These are phyloP conservation scores for Stagonosporopsis chrysanthemi DNA, from an alignment of 2,329 filamentous ascomycete genomes.

Conservation along the genomic window DNA sequence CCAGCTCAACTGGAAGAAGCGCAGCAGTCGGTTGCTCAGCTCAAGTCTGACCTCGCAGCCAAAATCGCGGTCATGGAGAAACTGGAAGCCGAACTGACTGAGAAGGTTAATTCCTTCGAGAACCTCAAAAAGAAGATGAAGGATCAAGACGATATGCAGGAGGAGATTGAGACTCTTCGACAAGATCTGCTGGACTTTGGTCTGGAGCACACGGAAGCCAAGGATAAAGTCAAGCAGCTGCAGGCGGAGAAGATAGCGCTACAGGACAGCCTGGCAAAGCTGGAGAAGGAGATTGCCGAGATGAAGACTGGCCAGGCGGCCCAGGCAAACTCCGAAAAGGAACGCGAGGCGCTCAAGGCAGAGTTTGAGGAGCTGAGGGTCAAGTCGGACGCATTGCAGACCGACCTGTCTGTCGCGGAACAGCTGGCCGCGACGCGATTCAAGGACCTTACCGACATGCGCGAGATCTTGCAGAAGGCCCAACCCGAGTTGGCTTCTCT, in stretches of 20 bases:
- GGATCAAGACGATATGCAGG: constrained; percentile 77
- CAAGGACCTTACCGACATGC: constrained; percentile 83
- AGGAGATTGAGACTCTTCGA: constrained; percentile 84
- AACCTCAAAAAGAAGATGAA: constrained; percentile 73
- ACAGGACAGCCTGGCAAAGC: constrained; percentile 67
- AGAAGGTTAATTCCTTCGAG: constrained; percentile 76
- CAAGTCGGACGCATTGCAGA: constrained; percentile 74
- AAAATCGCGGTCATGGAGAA: constrained; percentile 44
- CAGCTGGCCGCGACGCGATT: constrained; percentile 86
- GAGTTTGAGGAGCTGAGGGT: constrained; percentile 76
- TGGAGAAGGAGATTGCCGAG: constrained; percentile 74
- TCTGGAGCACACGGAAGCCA: constrained; percentile 83
- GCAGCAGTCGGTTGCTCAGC: constrained; percentile 38
- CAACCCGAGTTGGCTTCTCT: constrained; percentile 85
- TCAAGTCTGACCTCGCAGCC: constrained; percentile 46
- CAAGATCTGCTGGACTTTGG: constrained; percentile 82
- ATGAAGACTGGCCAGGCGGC: constrained; percentile 58
- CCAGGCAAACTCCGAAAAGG: constrained; percentile 58
- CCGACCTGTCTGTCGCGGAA: constrained; percentile 84
- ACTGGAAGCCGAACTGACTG: constrained; percentile 42
- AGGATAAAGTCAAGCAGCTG: constrained; percentile 75
- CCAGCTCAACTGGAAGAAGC: constrained; percentile 40
- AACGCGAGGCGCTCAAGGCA: constrained; percentile 63
- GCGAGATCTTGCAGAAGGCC: constrained; percentile 80
- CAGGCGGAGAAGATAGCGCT: constrained; percentile 72